Evolutionary conservation across 495 filamentous ascomycete species (phyloP).

Genomic region (Amniculicola lignicola): DNA sequence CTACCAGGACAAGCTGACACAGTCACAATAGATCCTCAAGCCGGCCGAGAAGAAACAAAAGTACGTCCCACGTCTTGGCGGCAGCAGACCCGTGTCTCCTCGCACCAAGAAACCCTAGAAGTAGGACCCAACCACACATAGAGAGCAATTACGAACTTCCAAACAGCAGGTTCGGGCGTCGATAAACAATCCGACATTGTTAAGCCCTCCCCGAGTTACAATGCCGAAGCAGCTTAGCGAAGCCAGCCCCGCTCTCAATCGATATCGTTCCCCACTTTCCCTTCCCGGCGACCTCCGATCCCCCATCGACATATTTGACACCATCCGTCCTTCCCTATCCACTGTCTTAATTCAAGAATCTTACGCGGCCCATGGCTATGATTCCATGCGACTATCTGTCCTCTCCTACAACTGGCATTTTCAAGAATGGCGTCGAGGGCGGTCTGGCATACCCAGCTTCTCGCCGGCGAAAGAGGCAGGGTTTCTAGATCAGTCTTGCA

Average conservation of each 20-base stretch:
- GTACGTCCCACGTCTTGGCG: conserved; percentile 92
- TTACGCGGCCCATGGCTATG: conserved; percentile 12
- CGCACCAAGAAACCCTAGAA: conserved; percentile 82
- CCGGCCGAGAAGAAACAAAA: conserved; percentile 99
- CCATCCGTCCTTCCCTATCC: conserved; percentile 5
- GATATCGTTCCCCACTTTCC: conserved; percentile 34
- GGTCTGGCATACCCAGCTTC: conserved; percentile 20
- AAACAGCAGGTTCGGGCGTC: conserved; percentile 94
- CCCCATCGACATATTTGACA: conserved; percentile 17
- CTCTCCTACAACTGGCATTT: conserved; percentile 4
- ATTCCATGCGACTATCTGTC: conserved; percentile 10
- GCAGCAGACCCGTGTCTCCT: conserved; percentile 81
- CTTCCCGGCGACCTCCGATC: conserved; percentile 20
- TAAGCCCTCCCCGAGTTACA: conserved; percentile 27
- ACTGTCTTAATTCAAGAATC: background rate
- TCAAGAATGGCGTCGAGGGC: conserved; percentile 11
- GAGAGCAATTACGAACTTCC: conserved; percentile 66
- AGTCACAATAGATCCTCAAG: conserved; percentile 76
- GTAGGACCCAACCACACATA: conserved; percentile 51
- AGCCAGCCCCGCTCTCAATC: conserved; percentile 7
- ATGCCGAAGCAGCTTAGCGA: conserved; percentile 20
- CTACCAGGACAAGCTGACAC: conserved; percentile 8
- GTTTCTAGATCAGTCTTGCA: conserved; percentile 5
- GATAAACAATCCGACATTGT: conserved; percentile 57
- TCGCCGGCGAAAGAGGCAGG: conserved; percentile 32